Base-by-base conservation (phyloP, 345 rosid species). In the Euphorbia peplus region DNA sequence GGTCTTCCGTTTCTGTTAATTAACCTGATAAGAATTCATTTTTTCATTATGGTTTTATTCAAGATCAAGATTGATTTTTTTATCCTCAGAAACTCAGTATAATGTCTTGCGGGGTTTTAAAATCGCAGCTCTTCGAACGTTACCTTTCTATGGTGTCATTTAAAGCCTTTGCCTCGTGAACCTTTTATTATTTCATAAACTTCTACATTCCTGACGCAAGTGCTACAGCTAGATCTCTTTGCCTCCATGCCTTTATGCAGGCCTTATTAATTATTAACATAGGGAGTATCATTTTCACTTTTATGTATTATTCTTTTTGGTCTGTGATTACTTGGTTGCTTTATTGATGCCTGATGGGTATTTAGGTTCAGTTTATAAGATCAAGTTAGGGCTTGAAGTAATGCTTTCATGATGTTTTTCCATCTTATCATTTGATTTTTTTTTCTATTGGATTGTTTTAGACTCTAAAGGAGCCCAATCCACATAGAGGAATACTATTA, bases 261-360 rank as follows among this genome's bases (percentile, higher is more conserved):
- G 19, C 26, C 24, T 57, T 68, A 37, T 50, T 51, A 65, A 32
- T 63, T 48, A 26, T 63, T 13, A 46, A 37, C 15, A 24, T 63
- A 21, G 4, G 55, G 47, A 26, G 0, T 56, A 3, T 25, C 28
- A 47, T 47, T 47, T n/a, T 16, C 52, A 29, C 8, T 13, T 50
- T 63, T 22, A 14, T 22, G 32, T 37, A 12, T 29, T 14, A 11
- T 13, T 19, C 11, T 22, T 21, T 7, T 41, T 57, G 35, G 22
- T 21, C 0, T 22, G 11, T 14, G 61, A 8, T 41, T n/a, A 32
- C 9, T 44, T 21, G 19, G 19, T 52, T 18, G 30, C 19, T 41
- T 52, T 32, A 54, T 50, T 8, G 59, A 21, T 10, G 37, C 37
- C 37, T 32, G 37, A 3, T 32, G 14, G 35, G 1, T 51, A 19